A percentile compares a stretch with the other conserved stretches of the same genome.
Evolutionary conservation across 139 green algal species (phyloP).

Genomic region (Volvox africanus): DNA sequence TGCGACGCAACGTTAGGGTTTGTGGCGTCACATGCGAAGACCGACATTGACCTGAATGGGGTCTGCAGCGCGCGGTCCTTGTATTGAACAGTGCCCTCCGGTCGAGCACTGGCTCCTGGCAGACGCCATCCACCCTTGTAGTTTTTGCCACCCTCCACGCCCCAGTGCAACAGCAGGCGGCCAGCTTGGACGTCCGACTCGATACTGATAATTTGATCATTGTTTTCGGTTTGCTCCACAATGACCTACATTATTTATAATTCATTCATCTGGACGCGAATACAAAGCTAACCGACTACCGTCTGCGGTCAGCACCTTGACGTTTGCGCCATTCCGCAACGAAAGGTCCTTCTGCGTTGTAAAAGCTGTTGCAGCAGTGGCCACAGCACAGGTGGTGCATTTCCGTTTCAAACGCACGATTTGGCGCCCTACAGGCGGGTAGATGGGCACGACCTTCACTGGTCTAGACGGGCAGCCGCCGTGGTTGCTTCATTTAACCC

Average conservation of each 20-base stretch:
- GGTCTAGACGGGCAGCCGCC: not conserved
- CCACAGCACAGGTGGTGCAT: not conserved
- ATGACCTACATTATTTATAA: slow-evolving; percentile 37
- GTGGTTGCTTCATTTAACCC: not conserved
- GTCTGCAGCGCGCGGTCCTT: slow-evolving; percentile 97
- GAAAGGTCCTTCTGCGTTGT: slow-evolving; percentile 15
- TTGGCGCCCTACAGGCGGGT: not conserved
- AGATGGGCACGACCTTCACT: not conserved
- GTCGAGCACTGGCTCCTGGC: slow-evolving; percentile 68
- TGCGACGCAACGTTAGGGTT: slow-evolving; percentile 9
- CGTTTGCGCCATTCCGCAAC: slow-evolving; percentile 12
- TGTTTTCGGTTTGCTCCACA: slow-evolving; percentile 38
- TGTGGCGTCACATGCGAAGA: not conserved
- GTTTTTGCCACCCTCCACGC: slow-evolving; percentile 84
- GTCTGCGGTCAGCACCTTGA: slow-evolving; percentile 28
- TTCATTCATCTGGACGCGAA: not conserved
- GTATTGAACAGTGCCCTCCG: slow-evolving; percentile 91
- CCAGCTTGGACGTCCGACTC: slow-evolving; percentile 61
- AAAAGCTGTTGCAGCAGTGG: not conserved
- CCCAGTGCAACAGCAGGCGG: slow-evolving; percentile 93
- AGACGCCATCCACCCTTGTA: slow-evolving; percentile 93
- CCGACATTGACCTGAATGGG: slow-evolving; percentile 73
- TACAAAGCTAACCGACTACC: not conserved
- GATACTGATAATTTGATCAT: slow-evolving; percentile 55
- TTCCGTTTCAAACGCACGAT: not conserved